Conservation (phyloP, 176 grass and related monocot species). For the Bromus sterilis region DNA sequence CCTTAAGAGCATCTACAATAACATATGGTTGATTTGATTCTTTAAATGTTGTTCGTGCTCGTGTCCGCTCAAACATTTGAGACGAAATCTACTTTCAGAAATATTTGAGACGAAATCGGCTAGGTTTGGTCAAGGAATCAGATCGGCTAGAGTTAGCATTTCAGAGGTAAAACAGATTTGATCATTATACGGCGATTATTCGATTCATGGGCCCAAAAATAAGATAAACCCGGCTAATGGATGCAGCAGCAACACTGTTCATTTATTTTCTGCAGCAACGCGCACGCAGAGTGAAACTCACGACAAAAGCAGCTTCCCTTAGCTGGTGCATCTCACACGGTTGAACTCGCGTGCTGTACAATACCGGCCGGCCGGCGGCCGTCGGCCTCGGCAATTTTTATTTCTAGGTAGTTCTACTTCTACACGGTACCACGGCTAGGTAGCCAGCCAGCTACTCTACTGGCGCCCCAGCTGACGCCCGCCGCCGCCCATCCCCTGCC, state of each 20-base stretch:
- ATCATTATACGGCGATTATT: too few species aligned
- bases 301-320: not conserved
- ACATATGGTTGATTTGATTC: too few species aligned
- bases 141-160: too few species aligned
- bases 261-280: not conserved
- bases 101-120: too few species aligned
- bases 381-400: not conserved
- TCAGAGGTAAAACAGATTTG: too few species aligned
- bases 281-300: not conserved
- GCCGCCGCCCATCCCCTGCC: slow-evolving; percentile 15
- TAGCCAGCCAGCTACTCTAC: not conserved
- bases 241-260: not conserved
- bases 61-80: too few species aligned
- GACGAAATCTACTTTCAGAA: too few species aligned
- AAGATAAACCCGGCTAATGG: not conserved
- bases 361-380: not conserved
- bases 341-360: not conserved
- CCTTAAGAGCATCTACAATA: too few species aligned
- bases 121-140: too few species aligned
- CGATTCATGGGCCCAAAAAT: too few species aligned
- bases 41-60: too few species aligned
- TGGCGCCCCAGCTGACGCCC: slow-evolving; percentile 11
- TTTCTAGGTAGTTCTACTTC: not conserved
- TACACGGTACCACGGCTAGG: not conserved
- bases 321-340: not conserved